Evolutionary conservation across 2,329 filamentous ascomycete genomes (phyloP).

Genomic region (Aphanocladium album): DNA sequence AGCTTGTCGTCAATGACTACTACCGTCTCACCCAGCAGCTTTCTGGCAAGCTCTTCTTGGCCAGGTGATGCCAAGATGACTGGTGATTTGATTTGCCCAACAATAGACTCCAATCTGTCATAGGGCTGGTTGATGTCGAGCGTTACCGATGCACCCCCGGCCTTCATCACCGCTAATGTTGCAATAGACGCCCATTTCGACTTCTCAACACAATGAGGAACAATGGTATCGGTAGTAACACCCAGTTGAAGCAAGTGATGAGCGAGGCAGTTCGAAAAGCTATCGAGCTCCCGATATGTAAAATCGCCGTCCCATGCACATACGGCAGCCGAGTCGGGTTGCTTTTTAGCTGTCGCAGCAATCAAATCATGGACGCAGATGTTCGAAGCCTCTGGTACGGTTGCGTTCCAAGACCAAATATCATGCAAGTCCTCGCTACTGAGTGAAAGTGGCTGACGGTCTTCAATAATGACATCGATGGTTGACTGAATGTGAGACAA

Average conservation of each 20-base stretch:
- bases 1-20: slow-evolving; percentile 27
- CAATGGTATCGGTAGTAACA: slow-evolving; percentile 7
- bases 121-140: slow-evolving; percentile 14
- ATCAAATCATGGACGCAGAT: background rate
- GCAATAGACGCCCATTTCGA: slow-evolving; percentile 14
- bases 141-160: slow-evolving; percentile 17
- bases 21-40: slow-evolving; percentile 34
- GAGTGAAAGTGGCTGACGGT: background rate
- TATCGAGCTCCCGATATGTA: slow-evolving; percentile 30
- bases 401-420: background rate
- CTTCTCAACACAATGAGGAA: slow-evolving; percentile 17
- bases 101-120: slow-evolving; percentile 8
- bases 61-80: slow-evolving; percentile 13
- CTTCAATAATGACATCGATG: background rate
- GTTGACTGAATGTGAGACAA: background rate
- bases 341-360: background rate
- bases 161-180: slow-evolving; percentile 9
- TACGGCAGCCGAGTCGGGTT: background rate
- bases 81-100: background rate
- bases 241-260: slow-evolving; percentile 8
- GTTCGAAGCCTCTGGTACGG: background rate
- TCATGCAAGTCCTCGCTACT: background rate
- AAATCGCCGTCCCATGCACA: slow-evolving; percentile 35
- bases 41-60: slow-evolving; percentile 5
- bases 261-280: slow-evolving; percentile 10